These are phyloP conservation scores for Candida montana DNA, from an alignment of 805 yeast species.

Conservation along the genomic window DNA sequence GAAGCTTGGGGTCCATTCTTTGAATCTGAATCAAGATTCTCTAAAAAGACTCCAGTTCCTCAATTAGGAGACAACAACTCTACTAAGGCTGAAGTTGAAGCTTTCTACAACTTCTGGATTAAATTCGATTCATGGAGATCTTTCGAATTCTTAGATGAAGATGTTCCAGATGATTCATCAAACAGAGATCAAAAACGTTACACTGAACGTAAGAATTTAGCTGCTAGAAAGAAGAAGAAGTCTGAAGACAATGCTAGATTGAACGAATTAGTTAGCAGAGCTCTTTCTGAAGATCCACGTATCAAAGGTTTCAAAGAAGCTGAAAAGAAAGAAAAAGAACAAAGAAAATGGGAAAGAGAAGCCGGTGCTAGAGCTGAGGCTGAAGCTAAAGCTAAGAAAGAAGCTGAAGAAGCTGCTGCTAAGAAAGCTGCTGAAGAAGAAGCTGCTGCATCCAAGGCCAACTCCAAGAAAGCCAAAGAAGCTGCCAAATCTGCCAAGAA, in stretches of 20 bases:
- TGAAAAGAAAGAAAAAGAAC: conserved; percentile 92
- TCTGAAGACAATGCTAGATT: conserved; percentile 93
- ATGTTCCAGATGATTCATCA: conserved; percentile 97
- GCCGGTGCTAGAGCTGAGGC: conserved; percentile 97
- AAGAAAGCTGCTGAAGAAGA: conserved; percentile 72
- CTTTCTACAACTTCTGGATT: conserved; percentile 88
- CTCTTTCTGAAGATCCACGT: conserved; percentile 89
- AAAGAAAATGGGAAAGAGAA: conserved; percentile 95
- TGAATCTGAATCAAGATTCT: conserved; percentile 85
- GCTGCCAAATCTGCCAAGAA: conserved; percentile 84
- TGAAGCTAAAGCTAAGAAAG: conserved; percentile 82
- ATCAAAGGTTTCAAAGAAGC: conserved; percentile 88
- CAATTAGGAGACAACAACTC: conserved; percentile 62
- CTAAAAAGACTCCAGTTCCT: conserved; percentile 88
- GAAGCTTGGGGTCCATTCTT: conserved; percentile 93
- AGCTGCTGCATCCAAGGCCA: conserved; percentile 59
- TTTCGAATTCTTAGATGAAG: conserved; percentile 97
- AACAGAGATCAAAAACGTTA: conserved; percentile 99
- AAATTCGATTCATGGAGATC: conserved; percentile 97
- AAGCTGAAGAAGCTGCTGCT: conserved; percentile 82
- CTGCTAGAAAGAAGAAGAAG: conserved; percentile 95
- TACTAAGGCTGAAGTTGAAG: conserved; percentile 75
- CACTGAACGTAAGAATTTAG: conserved; percentile 94
- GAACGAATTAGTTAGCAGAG: conserved; percentile 81
- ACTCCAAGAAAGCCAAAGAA: conserved; percentile 93